Evolutionary conservation across 208 protist species (phyloP).

Genomic region (Acanthamoeba royreba): DNA sequence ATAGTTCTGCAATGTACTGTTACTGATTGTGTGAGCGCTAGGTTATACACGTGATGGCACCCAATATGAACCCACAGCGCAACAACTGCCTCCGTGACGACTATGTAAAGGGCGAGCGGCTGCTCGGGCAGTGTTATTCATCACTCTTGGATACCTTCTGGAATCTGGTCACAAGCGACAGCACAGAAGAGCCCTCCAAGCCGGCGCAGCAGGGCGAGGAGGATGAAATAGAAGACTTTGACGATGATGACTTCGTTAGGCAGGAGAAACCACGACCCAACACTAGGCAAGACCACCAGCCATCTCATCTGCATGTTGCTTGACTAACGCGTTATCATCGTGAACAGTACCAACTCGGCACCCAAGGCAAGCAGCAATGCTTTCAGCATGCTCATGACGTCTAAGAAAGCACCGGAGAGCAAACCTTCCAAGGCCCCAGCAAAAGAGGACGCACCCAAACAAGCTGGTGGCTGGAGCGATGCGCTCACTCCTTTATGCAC

Average conservation of each 20-base stretch:
- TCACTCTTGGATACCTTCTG: neutral
- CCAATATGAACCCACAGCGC: slow-evolving; percentile 17
- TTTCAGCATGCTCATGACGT: neutral
- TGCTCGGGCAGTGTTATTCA: neutral
- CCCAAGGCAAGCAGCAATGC: neutral
- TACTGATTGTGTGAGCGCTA: no score
- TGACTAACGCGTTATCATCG: neutral
- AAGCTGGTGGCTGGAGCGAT: neutral
- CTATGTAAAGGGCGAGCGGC: neutral
- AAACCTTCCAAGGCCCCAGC: neutral
- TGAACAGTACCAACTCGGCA: no score
- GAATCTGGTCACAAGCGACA: neutral
- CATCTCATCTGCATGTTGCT: neutral
- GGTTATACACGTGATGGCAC: neutral
- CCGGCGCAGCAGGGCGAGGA: no score
- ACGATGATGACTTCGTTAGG: neutral
- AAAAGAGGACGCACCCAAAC: neutral
- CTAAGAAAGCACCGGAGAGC: neutral
- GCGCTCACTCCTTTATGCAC: neutral
- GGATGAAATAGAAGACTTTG: neutral
- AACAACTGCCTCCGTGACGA: neutral
- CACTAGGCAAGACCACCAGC: neutral
- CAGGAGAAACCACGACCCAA: no score
- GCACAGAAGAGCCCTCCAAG: neutral
- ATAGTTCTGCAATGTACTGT: no score